phyloP scores from a whole-genome alignment of 495 filamentous ascomycete species.

The Aspergillus bertholletiae region DNA sequence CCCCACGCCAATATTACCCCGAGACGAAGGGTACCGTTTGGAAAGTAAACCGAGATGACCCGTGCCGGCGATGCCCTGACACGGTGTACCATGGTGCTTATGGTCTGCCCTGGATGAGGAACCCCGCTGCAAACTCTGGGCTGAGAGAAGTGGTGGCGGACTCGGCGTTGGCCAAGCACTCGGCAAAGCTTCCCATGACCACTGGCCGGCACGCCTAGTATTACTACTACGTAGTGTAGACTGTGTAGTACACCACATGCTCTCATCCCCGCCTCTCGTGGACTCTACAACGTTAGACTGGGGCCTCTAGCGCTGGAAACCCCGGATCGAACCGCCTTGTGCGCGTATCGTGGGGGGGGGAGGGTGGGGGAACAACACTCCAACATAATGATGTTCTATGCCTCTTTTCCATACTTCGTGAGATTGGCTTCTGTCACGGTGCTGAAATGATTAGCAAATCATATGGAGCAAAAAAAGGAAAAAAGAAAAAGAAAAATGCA shows the following conservation, averaged over 20 bases:
- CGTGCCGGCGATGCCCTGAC: background rate
- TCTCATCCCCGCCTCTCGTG: background rate
- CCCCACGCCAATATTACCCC: background rate
- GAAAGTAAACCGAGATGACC: background rate
- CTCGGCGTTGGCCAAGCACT: too few species aligned
- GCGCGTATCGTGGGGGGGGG: background rate
- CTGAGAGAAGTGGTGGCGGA: background rate
- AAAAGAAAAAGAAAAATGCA: too few species aligned
- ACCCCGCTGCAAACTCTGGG: background rate
- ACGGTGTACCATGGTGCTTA: background rate
- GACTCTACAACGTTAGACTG: background rate
- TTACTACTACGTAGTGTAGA: too few species aligned
- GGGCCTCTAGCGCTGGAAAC: background rate
- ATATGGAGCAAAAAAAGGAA: too few species aligned
- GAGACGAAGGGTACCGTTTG: background rate
- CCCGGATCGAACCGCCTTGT: background rate
- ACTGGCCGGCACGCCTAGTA: background rate
- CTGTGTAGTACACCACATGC: background rate
- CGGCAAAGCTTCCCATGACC: background rate
- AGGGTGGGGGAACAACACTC: background rate
- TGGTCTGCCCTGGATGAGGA: background rate
- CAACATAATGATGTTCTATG: background rate
- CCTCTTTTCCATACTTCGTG: background rate
- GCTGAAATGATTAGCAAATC: too few species aligned
- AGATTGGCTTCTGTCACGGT: too few species aligned